Conservation (phyloP, 441 rosid species). For the Codiaeum variegatum region DNA sequence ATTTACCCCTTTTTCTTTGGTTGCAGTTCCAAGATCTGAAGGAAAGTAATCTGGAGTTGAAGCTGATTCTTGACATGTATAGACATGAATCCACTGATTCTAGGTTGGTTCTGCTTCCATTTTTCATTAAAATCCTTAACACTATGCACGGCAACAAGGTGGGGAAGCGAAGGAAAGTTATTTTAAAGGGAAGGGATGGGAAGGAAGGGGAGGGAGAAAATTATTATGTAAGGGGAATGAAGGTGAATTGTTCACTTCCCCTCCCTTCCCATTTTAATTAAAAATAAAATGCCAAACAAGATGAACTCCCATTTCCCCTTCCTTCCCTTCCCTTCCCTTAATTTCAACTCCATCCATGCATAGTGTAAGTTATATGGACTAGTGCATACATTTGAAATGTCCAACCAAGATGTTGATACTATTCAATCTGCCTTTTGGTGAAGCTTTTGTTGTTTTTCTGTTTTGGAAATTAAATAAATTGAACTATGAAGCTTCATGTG, state of each 20-base stretch:
- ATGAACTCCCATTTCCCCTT: no score
- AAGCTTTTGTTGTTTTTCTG: background rate
- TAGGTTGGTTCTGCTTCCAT: conserved; percentile 44
- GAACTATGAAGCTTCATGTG: background rate
- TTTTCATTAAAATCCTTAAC: no score
- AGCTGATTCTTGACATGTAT: conserved; percentile 80
- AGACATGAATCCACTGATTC: conserved; percentile 71
- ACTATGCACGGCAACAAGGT: no score
- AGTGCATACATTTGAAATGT: background rate
- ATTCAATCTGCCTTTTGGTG: background rate
- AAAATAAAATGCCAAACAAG: no score
- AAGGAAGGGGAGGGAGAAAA: no score
- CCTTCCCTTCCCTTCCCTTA: no score
- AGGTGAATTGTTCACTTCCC: no score
- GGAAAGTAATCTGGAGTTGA: conserved; percentile 67
- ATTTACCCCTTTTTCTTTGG: conserved; percentile 8
- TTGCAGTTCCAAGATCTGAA: conserved; percentile 71
- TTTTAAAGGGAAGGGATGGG: no score
- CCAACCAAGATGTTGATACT: background rate
- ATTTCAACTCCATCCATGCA: no score
- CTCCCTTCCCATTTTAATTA: no score
- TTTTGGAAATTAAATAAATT: background rate
- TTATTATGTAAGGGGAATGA: no score
- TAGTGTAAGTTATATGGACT: background rate
- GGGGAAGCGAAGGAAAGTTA: no score